Evolutionary conservation across 192 early-diverging fungal species (phyloP).

Genomic region (Backusella parvicylindrica): DNA sequence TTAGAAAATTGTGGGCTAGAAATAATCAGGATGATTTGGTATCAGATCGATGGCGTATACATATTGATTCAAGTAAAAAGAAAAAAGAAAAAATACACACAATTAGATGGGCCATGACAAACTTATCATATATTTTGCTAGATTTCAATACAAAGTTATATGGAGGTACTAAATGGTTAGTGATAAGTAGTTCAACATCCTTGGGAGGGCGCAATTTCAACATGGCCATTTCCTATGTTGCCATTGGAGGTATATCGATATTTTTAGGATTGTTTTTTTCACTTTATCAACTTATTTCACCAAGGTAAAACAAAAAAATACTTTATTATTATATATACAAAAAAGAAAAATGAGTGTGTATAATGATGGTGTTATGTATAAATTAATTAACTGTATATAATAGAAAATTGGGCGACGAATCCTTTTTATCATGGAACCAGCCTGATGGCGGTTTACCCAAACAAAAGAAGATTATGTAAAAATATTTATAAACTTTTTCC

Average conservation of each 20-base stretch:
- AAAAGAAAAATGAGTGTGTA: background rate
- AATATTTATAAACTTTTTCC: constrained; percentile 10
- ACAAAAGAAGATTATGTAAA: constrained; percentile 18
- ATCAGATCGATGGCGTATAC: constrained; percentile 64
- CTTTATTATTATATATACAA: background rate
- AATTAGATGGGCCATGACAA: too few species aligned
- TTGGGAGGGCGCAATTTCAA: constrained; percentile 94
- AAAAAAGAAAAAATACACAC: too few species aligned
- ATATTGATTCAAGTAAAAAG: constrained; percentile 67
- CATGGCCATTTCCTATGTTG: constrained; percentile 88
- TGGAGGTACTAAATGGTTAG: constrained; percentile 89
- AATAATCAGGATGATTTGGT: constrained; percentile 57
- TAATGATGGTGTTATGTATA: background rate
- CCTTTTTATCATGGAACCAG: constrained; percentile 94
- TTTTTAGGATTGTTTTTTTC: constrained; percentile 82
- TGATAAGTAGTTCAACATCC: constrained; percentile 86
- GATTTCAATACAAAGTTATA: constrained; percentile 81
- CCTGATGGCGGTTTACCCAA: constrained; percentile 23
- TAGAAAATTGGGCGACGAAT: constrained; percentile 89
- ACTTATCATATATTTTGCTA: constrained; percentile 10
- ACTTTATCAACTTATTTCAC: constrained; percentile 81
- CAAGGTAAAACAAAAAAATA: constrained; percentile 46
- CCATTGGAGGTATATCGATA: constrained; percentile 81
- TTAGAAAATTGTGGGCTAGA: constrained; percentile 87
- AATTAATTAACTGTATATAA: background rate